These are phyloP conservation scores for Funneliformis geosporum DNA, from an alignment of 192 early-diverging fungal genomes.

Conservation along the genomic window DNA sequence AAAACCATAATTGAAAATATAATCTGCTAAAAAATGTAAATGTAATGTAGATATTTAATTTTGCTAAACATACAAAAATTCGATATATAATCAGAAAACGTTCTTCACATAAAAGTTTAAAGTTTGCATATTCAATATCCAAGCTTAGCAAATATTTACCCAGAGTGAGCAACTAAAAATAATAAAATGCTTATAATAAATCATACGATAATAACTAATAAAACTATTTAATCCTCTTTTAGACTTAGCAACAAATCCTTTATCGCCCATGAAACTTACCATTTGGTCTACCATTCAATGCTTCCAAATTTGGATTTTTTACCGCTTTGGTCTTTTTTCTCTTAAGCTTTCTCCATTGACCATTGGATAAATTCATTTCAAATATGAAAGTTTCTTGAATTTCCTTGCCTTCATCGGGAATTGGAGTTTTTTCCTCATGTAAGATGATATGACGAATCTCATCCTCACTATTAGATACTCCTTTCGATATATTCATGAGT, in stretches of 20 bases:
- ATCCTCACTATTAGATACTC: neutral
- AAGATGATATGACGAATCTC: constrained; percentile 2
- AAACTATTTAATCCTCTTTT: too few relatives aligned
- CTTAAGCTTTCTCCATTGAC: constrained; percentile 31
- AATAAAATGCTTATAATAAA: too few relatives aligned
- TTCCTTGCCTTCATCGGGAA: constrained; percentile 16
- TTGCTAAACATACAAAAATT: too few relatives aligned
- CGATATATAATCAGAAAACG: too few relatives aligned
- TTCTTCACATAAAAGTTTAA: too few relatives aligned
- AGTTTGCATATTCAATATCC: too few relatives aligned
- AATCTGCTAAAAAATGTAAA: too few relatives aligned
- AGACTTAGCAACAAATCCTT: neutral
- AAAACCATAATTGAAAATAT: too few relatives aligned
- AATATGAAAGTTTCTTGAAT: constrained; percentile 28
- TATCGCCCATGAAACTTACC: neutral
- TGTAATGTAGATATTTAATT: too few relatives aligned
- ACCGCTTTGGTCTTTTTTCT: constrained; percentile 16
- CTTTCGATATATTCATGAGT: neutral
- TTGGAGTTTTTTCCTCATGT: neutral
- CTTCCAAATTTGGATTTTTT: neutral
- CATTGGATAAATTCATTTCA: constrained; percentile 26
- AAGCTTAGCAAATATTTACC: too few relatives aligned
- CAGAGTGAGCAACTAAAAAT: too few relatives aligned
- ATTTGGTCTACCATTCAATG: constrained; percentile 4
- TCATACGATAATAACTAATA: too few relatives aligned